phyloP scores from a whole-genome alignment of 192 early-diverging fungal genomes.

The Coemansia erecta region DNA sequence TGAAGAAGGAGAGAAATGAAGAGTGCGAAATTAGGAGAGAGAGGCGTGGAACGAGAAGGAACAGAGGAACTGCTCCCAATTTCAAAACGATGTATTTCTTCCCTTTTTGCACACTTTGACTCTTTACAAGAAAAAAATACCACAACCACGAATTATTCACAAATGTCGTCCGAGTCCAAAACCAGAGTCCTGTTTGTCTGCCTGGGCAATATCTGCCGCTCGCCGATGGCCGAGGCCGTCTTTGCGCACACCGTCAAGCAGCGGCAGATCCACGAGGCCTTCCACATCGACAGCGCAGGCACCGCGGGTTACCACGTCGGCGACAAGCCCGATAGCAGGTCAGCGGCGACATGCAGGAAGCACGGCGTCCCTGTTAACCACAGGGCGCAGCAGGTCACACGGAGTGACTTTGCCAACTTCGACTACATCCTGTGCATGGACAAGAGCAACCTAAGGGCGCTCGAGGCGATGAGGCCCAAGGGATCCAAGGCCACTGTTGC shows the following conservation, averaged over 20 bases:
- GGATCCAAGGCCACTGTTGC: constrained; percentile 31
- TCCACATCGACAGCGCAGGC: constrained; percentile 84
- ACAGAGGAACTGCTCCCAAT: too few relatives aligned
- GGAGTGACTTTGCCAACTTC: constrained; percentile 66
- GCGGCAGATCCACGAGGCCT: constrained; percentile 53
- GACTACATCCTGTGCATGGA: constrained; percentile 95
- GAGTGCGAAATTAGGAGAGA: background rate
- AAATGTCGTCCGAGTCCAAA: background rate
- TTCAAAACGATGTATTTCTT: too few relatives aligned
- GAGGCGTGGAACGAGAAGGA: too few relatives aligned
- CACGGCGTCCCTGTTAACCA: constrained; percentile 78
- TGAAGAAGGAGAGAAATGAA: background rate
- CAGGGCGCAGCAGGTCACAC: constrained; percentile 64
- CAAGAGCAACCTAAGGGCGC: constrained; percentile 66
- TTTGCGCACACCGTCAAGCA: constrained; percentile 72
- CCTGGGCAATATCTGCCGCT: constrained; percentile 85
- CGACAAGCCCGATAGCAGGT: constrained; percentile 68
- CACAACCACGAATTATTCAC: too few relatives aligned
- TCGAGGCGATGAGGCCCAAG: constrained; percentile 50
- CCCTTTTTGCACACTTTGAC: too few relatives aligned
- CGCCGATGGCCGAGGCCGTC: constrained; percentile 94
- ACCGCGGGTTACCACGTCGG: constrained; percentile 80
- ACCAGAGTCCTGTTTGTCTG: constrained; percentile 62
- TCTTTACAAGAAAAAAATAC: too few relatives aligned
- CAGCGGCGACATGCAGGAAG: constrained; percentile 60